Evolutionary conservation across 169 alveolate species (phyloP).

Genomic region (Eimeria mitis): DNA sequence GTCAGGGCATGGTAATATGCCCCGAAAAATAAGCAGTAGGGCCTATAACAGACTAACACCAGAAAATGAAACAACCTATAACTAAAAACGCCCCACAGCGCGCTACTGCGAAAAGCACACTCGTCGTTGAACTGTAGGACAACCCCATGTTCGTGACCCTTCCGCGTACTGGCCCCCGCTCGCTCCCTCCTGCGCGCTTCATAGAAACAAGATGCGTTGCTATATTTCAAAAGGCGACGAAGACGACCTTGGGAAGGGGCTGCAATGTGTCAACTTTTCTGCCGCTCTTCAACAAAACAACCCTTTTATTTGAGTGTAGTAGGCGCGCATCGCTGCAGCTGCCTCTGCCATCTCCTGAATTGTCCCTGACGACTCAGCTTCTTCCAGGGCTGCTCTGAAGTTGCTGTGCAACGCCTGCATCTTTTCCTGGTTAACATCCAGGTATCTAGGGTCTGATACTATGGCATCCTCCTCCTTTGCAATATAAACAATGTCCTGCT

Average conservation of each 20-base stretch:
- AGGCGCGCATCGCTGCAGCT: constrained; percentile 32
- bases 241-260: neutral
- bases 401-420: neutral
- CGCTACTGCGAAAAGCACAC: too few species aligned
- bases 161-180: neutral
- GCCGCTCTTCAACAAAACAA: neutral
- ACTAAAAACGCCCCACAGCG: neutral
- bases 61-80: neutral
- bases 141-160: neutral
- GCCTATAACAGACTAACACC: neutral
- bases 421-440: neutral
- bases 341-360: neutral
- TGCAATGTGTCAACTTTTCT: neutral
- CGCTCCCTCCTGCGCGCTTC: neutral
- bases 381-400: neutral
- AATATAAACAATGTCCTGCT: neutral
- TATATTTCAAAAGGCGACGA: neutral
- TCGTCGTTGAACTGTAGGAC: neutral
- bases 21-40: neutral
- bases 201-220: neutral
- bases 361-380: neutral
- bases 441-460: neutral
- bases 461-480: neutral
- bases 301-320: neutral
- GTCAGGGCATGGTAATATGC: neutral